Evolutionary conservation across 208 protist species (phyloP).

Genomic region (Naegleria fowleri): DNA sequence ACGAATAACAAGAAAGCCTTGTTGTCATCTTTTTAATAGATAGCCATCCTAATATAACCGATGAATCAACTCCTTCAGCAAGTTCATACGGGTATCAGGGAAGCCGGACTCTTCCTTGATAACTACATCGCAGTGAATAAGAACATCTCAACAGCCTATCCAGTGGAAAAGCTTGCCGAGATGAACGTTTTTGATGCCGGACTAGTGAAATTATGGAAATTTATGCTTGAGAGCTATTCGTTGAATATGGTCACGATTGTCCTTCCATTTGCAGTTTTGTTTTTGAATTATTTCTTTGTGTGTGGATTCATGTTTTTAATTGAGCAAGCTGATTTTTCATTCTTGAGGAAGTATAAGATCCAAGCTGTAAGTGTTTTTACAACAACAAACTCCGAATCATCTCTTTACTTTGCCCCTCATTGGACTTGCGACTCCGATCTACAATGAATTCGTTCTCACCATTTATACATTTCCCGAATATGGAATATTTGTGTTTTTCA

Average conservation of each 20-base stretch:
- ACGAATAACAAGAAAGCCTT: no score
- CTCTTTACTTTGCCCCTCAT: no score
- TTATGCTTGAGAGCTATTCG: neutral
- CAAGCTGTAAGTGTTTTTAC: neutral
- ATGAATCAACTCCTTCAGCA: neutral
- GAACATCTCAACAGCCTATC: neutral
- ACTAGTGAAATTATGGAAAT: neutral
- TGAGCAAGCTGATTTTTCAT: neutral
- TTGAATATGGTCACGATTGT: neutral
- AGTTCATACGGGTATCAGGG: neutral
- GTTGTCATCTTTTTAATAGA: no score
- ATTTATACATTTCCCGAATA: no score
- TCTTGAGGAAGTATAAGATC: conserved; percentile 17
- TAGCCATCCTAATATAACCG: no score
- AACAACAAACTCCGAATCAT: no score
- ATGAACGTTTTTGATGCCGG: neutral
- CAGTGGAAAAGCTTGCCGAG: neutral
- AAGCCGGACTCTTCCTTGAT: neutral
- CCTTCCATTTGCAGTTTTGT: neutral
- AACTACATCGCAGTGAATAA: neutral
- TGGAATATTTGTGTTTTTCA: no score
- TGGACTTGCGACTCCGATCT: no score
- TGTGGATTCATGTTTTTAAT: conserved; percentile 18
- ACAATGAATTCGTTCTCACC: no score
- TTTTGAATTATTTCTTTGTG: neutral